Percentiles rank a stretch among this genome's conserved stretches.
phyloP scores from a whole-genome alignment of 2,329 filamentous ascomycete genomes.

The Ophiocordyceps camponoti-leonardi region DNA sequence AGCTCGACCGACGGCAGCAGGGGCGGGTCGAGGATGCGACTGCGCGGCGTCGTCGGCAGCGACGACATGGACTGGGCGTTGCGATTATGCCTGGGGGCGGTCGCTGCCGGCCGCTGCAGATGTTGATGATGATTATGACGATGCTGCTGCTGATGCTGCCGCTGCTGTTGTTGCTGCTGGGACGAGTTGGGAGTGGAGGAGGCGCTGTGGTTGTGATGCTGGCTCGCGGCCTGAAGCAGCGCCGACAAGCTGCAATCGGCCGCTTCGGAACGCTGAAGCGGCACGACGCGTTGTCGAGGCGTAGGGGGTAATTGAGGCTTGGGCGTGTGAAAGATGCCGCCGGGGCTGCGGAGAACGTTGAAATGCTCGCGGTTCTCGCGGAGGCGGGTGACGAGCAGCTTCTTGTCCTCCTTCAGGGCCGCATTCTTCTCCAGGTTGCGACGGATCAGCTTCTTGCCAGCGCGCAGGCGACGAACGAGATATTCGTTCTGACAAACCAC shows the following conservation, averaged over 20 bases:
- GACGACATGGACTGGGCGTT: conserved; percentile 74
- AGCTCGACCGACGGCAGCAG: conserved; percentile 47
- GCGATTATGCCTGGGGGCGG: conserved; percentile 46
- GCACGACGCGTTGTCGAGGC: conserved; percentile 21
- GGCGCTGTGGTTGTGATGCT: conserved; percentile 41
- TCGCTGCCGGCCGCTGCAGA: neutral
- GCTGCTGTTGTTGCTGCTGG: conserved; percentile 1
- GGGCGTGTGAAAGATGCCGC: conserved; percentile 49
- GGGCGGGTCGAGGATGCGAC: conserved; percentile 28
- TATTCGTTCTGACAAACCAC: conserved; percentile 53
- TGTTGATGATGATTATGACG: conserved; percentile 18
- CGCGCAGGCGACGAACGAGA: conserved; percentile 43
- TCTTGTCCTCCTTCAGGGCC: conserved; percentile 56
- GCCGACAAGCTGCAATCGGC: conserved; percentile 53
- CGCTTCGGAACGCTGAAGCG: conserved; percentile 28
- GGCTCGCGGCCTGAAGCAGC: conserved; percentile 64
- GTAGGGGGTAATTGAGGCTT: conserved; percentile 24
- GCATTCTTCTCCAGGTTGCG: conserved; percentile 60
- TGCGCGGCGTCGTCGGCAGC: conserved; percentile 58
- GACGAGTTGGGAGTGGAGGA: conserved; percentile 48
- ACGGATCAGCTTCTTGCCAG: conserved; percentile 63
- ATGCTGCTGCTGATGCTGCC: conserved; percentile 21
- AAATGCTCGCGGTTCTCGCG: conserved; percentile 81
- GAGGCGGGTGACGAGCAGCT: conserved; percentile 65
- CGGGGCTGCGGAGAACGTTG: conserved; percentile 59